Conservation (phyloP, 1,284 basidiomycete species). For the Bondarzewia mesenterica region DNA sequence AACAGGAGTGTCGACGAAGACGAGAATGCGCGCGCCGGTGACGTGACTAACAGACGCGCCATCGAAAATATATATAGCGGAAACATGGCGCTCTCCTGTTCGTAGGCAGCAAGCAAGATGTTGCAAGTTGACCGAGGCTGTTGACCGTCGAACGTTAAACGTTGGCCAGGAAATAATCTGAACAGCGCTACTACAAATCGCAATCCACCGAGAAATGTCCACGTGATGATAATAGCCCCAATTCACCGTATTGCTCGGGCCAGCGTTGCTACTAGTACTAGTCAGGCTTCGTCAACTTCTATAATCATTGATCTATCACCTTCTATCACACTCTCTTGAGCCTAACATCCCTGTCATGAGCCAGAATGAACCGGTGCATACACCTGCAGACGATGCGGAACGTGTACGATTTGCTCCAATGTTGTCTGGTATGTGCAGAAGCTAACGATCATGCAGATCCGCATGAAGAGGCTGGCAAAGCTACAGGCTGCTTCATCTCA, state of each 20-base stretch:
- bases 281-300: no score
- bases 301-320: no score
- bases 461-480: conserved; percentile 79
- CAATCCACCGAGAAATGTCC: no score
- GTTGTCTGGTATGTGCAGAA: no score
- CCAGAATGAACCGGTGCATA: conserved; percentile 16
- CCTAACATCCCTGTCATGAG: no score
- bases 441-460: conserved; percentile 48
- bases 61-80: conserved; percentile 14
- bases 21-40: conserved; percentile 26
- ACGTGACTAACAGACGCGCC: conserved; percentile 15
- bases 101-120: no score
- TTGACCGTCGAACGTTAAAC: not conserved
- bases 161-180: not conserved
- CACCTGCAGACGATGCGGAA: conserved; percentile 70
- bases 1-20: conserved; percentile 23
- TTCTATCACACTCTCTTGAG: no score
- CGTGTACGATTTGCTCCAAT: conserved; percentile 37
- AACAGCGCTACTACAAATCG: not conserved
- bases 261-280: no score
- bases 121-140: no score
- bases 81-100: not conserved
- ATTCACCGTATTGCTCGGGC: not conserved
- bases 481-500: conserved; percentile 42
- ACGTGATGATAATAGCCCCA: no score